Evolutionary conservation across 177 flowering plant species (phyloP).

Genomic region (Tripterygium wilfordii): DNA sequence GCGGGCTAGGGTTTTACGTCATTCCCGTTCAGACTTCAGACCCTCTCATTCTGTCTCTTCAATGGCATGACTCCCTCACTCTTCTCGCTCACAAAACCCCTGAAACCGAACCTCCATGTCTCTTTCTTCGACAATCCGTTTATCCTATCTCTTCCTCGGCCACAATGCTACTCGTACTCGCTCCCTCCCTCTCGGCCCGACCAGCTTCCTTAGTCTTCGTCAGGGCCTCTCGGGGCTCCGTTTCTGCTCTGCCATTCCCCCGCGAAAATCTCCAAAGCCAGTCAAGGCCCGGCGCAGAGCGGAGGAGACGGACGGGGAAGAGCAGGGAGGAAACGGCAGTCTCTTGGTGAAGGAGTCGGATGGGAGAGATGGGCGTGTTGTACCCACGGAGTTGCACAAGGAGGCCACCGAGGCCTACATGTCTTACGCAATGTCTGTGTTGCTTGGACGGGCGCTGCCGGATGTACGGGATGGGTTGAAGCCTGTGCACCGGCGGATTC

Average conservation of each 20-base stretch:
- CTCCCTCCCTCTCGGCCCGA: constrained; percentile 7
- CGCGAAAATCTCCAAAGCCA: constrained; percentile 2
- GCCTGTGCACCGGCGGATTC: constrained; percentile 87
- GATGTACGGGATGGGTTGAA: constrained; percentile 94
- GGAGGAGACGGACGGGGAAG: constrained; percentile 22
- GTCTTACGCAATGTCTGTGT: constrained; percentile 89
- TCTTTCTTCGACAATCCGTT: constrained; percentile 24
- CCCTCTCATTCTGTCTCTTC: constrained; percentile 31
- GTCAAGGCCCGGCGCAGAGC: neutral
- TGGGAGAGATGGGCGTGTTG: constrained; percentile 43
- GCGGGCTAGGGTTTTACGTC: too few species aligned
- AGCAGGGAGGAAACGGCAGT: constrained; percentile 40
- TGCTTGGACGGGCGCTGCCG: constrained; percentile 90
- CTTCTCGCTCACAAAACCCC: neutral
- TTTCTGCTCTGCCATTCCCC: constrained; percentile 27
- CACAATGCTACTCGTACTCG: constrained; percentile 6
- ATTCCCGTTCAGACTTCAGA: neutral
- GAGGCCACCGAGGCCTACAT: constrained; percentile 93
- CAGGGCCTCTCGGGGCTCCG: constrained; percentile 30
- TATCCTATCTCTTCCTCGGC: constrained; percentile 14
- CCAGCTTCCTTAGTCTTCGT: constrained; percentile 10
- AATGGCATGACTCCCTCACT: constrained; percentile 5
- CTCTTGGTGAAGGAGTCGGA: constrained; percentile 24
- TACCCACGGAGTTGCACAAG: constrained; percentile 64
- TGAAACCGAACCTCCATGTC: constrained; percentile 3